A percentile compares a stretch with the other conserved stretches of the same genome.
These are phyloP conservation scores for Pyrenophora graminea DNA, from an alignment of 2,329 filamentous ascomycete species.

Conservation along the genomic window DNA sequence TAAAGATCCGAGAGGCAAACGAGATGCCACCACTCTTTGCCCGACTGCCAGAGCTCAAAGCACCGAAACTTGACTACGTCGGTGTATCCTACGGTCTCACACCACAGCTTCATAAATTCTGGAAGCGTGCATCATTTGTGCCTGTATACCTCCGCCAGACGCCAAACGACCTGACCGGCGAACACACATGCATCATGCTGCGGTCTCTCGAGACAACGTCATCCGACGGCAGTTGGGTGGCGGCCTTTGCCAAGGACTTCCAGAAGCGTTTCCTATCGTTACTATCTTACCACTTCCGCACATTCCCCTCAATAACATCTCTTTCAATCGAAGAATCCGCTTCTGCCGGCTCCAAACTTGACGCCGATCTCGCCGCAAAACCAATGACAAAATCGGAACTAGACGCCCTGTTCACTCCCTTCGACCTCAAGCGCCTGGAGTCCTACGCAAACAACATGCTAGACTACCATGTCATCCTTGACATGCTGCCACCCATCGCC, in stretches of 20 bases:
- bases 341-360: constrained; percentile 69
- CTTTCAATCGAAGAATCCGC: constrained; percentile 89
- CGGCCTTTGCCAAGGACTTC: constrained; percentile 90
- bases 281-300: constrained; percentile 88
- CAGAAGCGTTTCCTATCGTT: constrained; percentile 89
- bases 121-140: constrained; percentile 84
- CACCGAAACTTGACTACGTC: constrained; percentile 83
- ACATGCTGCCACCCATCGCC: constrained; percentile 83
- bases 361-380: constrained; percentile 55
- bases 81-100: constrained; percentile 96
- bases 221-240: constrained; percentile 78
- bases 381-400: constrained; percentile 75
- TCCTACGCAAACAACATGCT: constrained; percentile 96
- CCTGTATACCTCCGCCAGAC: constrained; percentile 96
- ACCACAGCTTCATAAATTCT: constrained; percentile 86
- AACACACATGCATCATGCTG: constrained; percentile 98
- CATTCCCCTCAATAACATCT: constrained; percentile 76
- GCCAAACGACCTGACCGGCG: constrained; percentile 91
- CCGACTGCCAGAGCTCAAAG: constrained; percentile 79
- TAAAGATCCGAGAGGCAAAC: constrained; percentile 85
- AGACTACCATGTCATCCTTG: constrained; percentile 95
- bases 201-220: constrained; percentile 66
- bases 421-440: constrained; percentile 92
- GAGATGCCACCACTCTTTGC: constrained; percentile 93
- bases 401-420: constrained; percentile 79